Base-by-base conservation (phyloP, 2,329 filamentous ascomycete genomes). In the Pyrenophora teres region DNA sequence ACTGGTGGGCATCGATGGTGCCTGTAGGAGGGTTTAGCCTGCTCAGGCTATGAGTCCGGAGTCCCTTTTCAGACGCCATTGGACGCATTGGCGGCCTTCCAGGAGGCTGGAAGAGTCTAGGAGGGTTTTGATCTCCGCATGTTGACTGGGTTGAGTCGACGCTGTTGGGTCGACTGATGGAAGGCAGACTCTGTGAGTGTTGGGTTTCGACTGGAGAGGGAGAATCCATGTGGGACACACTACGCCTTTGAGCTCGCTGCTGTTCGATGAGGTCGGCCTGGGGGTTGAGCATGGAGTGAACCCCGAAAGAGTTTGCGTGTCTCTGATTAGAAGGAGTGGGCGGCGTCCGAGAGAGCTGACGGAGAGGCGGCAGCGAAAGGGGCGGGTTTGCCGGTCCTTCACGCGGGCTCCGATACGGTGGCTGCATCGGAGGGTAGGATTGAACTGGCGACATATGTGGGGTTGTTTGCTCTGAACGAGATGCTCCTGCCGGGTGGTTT, bases 11-110 rank as follows among this genome's bases (percentile, higher is more conserved):
- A 65, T 79, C 77, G 39, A 80, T 78, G 1, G 77, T 79, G 19
- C 74, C 77, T 15, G 76, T 77, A 0, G 74, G 69, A 27, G 72
- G 71, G 40, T 75, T 74, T 31, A 80, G 61, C 47, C 72, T 39
- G 27, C 77, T 77, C 10, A 82, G 63, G 60, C 81, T 84, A 15
- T 79, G 74, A 21, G 80, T 76, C 54, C 83, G 80, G 46, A 76
- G 74, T 35, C 78, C 86, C 57, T 80, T 78, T 0, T 85, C 83
- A 9, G 81, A 85, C 54, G 85, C 65, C n/a, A 83, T 79, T 30
- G 80, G 79, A 57, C 83, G 76, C 47, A 73, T 40, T 38, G 63
- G 55, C 32, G 63, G 64, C 23, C 60, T 61, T 33, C 62, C 59
- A 25, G 65, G 65, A 4, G 61, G 64, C 35, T 59, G 67, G 49